Evolutionary conservation across 176 grass and related monocot genomes (phyloP).

Genomic region (Echinochloa phyllopogon): DNA sequence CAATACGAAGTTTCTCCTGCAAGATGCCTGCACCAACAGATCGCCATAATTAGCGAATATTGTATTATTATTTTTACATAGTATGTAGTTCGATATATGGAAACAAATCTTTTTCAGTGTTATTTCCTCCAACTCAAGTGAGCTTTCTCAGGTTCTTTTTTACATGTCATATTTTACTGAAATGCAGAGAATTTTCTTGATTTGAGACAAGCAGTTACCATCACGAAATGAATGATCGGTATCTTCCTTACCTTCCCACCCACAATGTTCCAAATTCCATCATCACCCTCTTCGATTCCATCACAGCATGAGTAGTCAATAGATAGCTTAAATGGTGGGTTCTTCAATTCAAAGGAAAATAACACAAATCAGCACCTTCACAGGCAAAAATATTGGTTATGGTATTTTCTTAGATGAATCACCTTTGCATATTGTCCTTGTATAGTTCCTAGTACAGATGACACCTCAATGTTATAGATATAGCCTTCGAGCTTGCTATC

Average conservation of each 20-base stretch:
- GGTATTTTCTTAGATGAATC: constrained; percentile 28
- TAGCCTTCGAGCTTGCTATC: constrained; percentile 70
- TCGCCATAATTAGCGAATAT: constrained; percentile 13
- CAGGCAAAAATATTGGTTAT: constrained; percentile 12
- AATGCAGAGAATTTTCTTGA: neutral
- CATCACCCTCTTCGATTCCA: constrained; percentile 80
- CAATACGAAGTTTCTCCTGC: constrained; percentile 86
- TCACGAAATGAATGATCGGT: neutral
- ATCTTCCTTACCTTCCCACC: constrained; percentile 79
- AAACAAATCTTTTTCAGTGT: constrained; percentile 3
- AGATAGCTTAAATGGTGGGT: constrained; percentile 78
- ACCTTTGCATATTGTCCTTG: constrained; percentile 73
- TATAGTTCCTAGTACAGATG: constrained; percentile 52
- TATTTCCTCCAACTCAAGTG: constrained; percentile 24
- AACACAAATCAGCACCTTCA: neutral
- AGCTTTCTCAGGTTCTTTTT: constrained; percentile 31
- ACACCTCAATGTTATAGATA: constrained; percentile 70
- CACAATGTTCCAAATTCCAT: constrained; percentile 93
- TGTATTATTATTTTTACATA: neutral
- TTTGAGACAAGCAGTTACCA: neutral
- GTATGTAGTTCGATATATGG: neutral
- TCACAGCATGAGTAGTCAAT: constrained; percentile 79
- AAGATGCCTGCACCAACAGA: constrained; percentile 75
- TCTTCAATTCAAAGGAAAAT: constrained; percentile 54
- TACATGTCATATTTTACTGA: constrained; percentile 17